Conservation (phyloP, 2,329 filamentous ascomycete genomes). For the Cercospora citrullina region DNA sequence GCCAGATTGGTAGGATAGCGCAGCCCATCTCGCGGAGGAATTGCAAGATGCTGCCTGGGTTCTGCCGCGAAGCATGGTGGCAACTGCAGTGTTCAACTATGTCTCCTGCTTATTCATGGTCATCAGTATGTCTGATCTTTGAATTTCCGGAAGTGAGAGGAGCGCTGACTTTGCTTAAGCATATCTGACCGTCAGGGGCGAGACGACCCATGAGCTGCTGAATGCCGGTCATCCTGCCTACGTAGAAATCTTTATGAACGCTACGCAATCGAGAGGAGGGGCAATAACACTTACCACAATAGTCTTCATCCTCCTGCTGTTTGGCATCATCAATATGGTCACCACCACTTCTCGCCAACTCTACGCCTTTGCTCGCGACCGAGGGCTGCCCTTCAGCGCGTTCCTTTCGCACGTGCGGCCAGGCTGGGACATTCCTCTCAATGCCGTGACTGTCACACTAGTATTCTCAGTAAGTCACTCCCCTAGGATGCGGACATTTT, state of each 20-base stretch:
- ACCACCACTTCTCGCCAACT: constrained; percentile 46
- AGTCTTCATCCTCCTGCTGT: constrained; percentile 29
- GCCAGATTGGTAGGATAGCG: constrained; percentile 25
- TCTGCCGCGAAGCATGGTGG: constrained; percentile 2
- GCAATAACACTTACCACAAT: constrained; percentile 27
- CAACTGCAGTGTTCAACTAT: background rate
- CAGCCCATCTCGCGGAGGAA: constrained; percentile 37
- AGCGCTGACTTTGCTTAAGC: background rate
- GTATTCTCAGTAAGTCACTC: constrained; percentile 35
- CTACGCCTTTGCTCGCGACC: constrained; percentile 47
- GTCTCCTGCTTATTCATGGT: background rate
- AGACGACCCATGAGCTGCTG: background rate
- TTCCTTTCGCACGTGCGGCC: constrained; percentile 35
- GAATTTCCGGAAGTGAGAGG: background rate
- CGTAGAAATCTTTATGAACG: constrained; percentile 31
- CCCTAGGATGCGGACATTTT: constrained; percentile 17
- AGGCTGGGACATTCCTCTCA: constrained; percentile 38
- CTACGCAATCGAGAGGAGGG: constrained; percentile 27
- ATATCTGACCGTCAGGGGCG: background rate
- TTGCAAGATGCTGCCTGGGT: constrained; percentile 30
- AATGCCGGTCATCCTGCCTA: constrained; percentile 14
- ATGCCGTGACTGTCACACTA: constrained; percentile 38
- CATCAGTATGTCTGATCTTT: background rate
- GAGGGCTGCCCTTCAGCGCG: constrained; percentile 39
- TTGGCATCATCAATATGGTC: constrained; percentile 36